Conservation (phyloP, 225 moss, liverwort and hornwort species). For the Asterella californica region DNA sequence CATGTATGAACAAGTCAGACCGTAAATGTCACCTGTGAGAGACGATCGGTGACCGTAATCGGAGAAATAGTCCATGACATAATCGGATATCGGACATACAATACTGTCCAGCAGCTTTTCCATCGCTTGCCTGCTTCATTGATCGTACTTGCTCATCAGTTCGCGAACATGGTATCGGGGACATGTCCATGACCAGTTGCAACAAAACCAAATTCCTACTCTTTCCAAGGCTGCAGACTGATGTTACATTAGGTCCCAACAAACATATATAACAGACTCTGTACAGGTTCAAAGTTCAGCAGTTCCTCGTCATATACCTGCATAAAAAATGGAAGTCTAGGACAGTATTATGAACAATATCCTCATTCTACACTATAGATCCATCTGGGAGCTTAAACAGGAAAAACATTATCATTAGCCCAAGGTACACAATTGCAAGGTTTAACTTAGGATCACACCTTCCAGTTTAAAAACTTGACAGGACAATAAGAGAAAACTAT, state of each 20-base stretch:
- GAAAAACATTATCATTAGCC: too few relatives aligned
- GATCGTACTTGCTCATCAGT: constrained; percentile 62
- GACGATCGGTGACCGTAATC: constrained; percentile 87
- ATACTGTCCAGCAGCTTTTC: constrained; percentile 73
- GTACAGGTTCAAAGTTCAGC: constrained; percentile 57
- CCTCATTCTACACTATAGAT: too few relatives aligned
- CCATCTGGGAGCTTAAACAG: too few relatives aligned
- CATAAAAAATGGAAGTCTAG: not conserved
- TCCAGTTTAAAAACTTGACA: too few relatives aligned
- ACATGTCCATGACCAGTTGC: constrained; percentile 79
- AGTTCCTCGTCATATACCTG: constrained; percentile 77
- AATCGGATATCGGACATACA: too few relatives aligned
- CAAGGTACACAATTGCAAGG: too few relatives aligned
- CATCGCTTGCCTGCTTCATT: constrained; percentile 76
- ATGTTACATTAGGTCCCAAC: constrained; percentile 82
- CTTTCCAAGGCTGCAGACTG: constrained; percentile 73
- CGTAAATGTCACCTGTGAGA: constrained; percentile 55
- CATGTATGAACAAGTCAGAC: not conserved
- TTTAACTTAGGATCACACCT: too few relatives aligned
- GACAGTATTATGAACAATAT: too few relatives aligned
- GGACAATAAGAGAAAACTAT: too few relatives aligned
- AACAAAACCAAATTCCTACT: constrained; percentile 53
- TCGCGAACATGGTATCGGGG: constrained; percentile 64
- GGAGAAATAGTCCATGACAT: constrained; percentile 74
- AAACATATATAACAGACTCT: constrained; percentile 90